Evolutionary conservation across 2,329 filamentous ascomycete genomes (phyloP), one percentile per base, ranked within the genome.

Genomic region (Davidsoniella virescens): DNA sequence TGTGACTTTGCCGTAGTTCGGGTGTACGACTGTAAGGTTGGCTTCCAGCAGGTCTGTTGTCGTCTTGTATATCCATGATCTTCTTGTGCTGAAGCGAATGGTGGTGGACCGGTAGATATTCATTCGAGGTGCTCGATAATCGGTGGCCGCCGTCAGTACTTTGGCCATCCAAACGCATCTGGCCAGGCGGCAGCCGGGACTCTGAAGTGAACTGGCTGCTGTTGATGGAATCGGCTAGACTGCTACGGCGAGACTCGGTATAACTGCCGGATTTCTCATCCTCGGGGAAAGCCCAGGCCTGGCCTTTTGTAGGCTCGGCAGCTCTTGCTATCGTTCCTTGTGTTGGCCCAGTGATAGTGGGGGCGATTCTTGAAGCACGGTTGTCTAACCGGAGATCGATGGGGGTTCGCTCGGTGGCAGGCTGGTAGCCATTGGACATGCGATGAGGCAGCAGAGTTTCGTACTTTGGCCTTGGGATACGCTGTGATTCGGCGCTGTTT

Each of bases 1-100:
- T 92, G 65, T 92, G 85, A 60, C 84, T 90, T 45, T 90, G 76
- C 18, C 85, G 76, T 38, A 92, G 69, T 63, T 92, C 85, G 0
- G 85, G 85, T 0, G 85, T 92, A 39, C 85, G 71, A 58, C 84
- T 88, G 63, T 92, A 92, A 2, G 85, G 86, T 55, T 86, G 83
- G 20, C 75, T 71, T 9, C 78, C 73, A 1, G 65, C 67, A 12
- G 64, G 67, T 48, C 72, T 71, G 20, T 55, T 57, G 56, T 80
- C 75, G 26, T 70, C 69, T 61, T 80, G 73, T 7, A 88, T 64
- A 57, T 80, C 82, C 16, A 74, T 75, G 1, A 87, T 66, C 53
- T 82, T 79, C 57, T 80, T 78, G 62, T 87, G 82, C 59, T 87
- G 83, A 61, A 88, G 76, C 1, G 74, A 78, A 59, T 87, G 84